phyloP scores from a whole-genome alignment of 164 flowering plant genomes.

The Berberis vulgaris region DNA sequence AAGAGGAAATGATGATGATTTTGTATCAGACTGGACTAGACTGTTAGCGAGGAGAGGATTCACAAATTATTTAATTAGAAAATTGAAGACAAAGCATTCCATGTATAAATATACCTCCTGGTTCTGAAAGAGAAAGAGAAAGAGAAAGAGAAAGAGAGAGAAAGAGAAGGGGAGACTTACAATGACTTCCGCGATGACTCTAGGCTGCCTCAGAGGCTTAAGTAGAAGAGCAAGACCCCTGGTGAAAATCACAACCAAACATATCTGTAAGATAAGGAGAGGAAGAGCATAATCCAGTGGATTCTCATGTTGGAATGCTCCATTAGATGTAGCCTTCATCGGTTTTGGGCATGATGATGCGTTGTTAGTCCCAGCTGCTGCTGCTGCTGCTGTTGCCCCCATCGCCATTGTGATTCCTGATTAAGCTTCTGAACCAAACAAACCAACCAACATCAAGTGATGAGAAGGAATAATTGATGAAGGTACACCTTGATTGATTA shows the following conservation, averaged over 20 bases:
- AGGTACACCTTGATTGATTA: too few species aligned
- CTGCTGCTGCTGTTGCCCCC: too few species aligned
- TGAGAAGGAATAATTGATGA: too few species aligned
- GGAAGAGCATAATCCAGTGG: conserved; percentile 26
- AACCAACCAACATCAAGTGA: too few species aligned
- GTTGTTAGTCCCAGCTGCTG: not conserved
- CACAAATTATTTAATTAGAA: too few species aligned
- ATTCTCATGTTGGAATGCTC: conserved; percentile 20
- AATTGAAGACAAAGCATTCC: too few species aligned
- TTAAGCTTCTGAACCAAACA: too few species aligned
- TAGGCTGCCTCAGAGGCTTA: conserved; percentile 25
- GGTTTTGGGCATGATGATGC: conserved; percentile 12
- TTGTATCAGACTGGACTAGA: too few species aligned
- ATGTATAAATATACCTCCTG: too few species aligned
- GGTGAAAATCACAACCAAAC: conserved; percentile 21
- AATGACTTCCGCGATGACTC: conserved; percentile 28
- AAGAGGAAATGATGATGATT: too few species aligned
- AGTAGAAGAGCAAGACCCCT: conserved; percentile 18
- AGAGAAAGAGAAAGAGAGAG: not conserved
- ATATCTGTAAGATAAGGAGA: conserved; percentile 21
- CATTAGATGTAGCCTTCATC: conserved; percentile 27
- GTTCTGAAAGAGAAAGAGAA: too few species aligned
- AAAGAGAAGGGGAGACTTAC: conserved; percentile 8
- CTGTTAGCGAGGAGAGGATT: too few species aligned
- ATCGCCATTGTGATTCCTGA: conserved; percentile 5